Percentiles rank a stretch among this genome's conserved stretches.
Conservation (phyloP, 495 filamentous ascomycete genomes). For the Daldinia grandis region DNA sequence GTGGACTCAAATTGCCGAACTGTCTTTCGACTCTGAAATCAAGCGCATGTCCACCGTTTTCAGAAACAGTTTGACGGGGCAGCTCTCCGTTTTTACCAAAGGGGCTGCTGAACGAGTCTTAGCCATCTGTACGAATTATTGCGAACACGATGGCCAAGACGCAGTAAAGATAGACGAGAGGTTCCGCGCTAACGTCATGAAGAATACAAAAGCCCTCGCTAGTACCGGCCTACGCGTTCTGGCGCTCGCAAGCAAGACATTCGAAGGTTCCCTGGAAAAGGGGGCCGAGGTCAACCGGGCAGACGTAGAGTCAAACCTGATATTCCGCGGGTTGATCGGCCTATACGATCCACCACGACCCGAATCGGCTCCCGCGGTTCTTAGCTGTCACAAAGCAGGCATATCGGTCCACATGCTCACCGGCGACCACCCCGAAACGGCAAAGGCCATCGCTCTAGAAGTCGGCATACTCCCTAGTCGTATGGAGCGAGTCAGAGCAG, state of each 20-base stretch:
- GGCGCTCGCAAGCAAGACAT: slow-evolving; percentile 63
- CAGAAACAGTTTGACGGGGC: slow-evolving; percentile 46
- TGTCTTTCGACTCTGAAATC: slow-evolving; percentile 72
- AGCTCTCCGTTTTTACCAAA: slow-evolving; percentile 66
- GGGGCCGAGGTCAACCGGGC: slow-evolving; percentile 60
- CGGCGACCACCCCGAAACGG: slow-evolving; percentile 73
- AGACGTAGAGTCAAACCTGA: slow-evolving; percentile 62
- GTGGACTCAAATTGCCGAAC: slow-evolving; percentile 68
- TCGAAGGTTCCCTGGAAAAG: slow-evolving; percentile 45
- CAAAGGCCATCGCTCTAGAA: slow-evolving; percentile 69
- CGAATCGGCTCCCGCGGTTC: slow-evolving; percentile 62
- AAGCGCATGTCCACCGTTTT: slow-evolving; percentile 77
- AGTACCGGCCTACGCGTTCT: slow-evolving; percentile 72
- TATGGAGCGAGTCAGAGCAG: slow-evolving; percentile 58
- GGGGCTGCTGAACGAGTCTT: slow-evolving; percentile 72
- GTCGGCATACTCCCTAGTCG: slow-evolving; percentile 72
- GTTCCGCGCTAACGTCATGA: slow-evolving; percentile 59
- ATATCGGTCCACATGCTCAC: slow-evolving; percentile 81
- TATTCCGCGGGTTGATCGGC: slow-evolving; percentile 67
- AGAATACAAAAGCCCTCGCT: slow-evolving; percentile 72
- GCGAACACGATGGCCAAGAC: slow-evolving; percentile 48
- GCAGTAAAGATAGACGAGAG: slow-evolving; percentile 52
- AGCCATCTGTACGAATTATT: slow-evolving; percentile 59
- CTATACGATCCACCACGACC: slow-evolving; percentile 66
- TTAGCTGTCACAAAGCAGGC: slow-evolving; percentile 69